Evolutionary conservation across 441 rosid species (phyloP).

Genomic region (Jatropha podagrica): DNA sequence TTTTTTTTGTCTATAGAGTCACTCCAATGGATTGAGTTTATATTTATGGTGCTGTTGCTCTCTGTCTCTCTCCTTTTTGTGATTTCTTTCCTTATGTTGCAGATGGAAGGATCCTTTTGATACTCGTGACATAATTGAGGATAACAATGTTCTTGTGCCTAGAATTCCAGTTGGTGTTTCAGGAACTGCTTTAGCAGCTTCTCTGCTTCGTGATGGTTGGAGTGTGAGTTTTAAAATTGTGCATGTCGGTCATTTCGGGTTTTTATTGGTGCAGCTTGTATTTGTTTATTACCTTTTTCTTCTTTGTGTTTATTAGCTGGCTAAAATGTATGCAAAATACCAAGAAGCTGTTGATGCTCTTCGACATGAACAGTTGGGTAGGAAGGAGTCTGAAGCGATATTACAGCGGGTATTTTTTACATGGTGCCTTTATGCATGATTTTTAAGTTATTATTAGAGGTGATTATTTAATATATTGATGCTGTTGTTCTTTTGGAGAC

Average conservation of each 20-base stretch:
- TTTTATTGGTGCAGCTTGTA: background rate
- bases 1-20: background rate
- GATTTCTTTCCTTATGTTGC: conserved; percentile 21
- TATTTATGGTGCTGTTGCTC: background rate
- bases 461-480: no score
- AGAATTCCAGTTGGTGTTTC: conserved; percentile 89
- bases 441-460: no score
- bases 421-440: background rate
- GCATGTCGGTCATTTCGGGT: conserved; percentile 13
- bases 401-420: conserved; percentile 71
- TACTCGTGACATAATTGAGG: conserved; percentile 46
- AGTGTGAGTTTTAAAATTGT: conserved; percentile 62
- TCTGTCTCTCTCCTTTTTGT: background rate
- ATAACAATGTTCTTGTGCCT: conserved; percentile 47
- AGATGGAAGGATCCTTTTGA: conserved; percentile 47
- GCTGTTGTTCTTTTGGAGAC: no score
- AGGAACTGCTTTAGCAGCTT: conserved; percentile 96
- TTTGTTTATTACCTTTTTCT: conserved; percentile 11
- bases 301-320: conserved; percentile 52
- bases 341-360: conserved; percentile 98
- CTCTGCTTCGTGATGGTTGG: conserved; percentile 98
- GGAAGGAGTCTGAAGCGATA: conserved; percentile 89
- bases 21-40: background rate
- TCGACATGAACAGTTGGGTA: conserved; percentile 94
- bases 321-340: conserved; percentile 91